phyloP scores from a whole-genome alignment of 805 yeast species.

The Nakazawaea populi region DNA sequence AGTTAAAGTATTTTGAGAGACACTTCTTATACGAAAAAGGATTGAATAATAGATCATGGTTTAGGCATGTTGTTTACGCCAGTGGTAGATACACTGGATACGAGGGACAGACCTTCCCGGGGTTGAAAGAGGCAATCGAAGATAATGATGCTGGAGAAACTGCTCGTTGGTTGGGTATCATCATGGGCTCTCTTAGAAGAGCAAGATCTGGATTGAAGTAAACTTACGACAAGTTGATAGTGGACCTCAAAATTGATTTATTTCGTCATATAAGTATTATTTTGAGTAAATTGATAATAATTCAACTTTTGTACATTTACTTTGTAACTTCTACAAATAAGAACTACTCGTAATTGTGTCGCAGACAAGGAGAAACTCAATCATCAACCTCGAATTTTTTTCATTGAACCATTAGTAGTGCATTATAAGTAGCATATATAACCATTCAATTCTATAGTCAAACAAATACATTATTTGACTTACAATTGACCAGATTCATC shows the following conservation, averaged over 20 bases:
- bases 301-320: no score
- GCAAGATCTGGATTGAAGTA: conserved; percentile 1
- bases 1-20: conserved; percentile 38
- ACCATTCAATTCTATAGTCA: no score
- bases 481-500: conserved; percentile 56
- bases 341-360: no score
- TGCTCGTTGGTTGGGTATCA: conserved; percentile 31
- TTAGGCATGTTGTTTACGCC: conserved; percentile 52
- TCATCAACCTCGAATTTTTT: not conserved
- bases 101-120: conserved; percentile 53
- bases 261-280: not conserved
- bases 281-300: no score
- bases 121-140: conserved; percentile 47
- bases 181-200: conserved; percentile 13
- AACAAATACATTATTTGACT: conserved; percentile 8
- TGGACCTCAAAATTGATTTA: no score
- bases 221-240: not conserved
- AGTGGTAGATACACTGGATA: conserved; percentile 59
- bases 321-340: no score
- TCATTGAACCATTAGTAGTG: not conserved
- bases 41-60: conserved; percentile 47
- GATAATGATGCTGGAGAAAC: conserved; percentile 33
- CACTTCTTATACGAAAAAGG: conserved; percentile 41
- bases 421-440: not conserved
- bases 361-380: not conserved